Conservation (phyloP, 2,329 filamentous ascomycete genomes). For the Cladophialophora exuberans region DNA sequence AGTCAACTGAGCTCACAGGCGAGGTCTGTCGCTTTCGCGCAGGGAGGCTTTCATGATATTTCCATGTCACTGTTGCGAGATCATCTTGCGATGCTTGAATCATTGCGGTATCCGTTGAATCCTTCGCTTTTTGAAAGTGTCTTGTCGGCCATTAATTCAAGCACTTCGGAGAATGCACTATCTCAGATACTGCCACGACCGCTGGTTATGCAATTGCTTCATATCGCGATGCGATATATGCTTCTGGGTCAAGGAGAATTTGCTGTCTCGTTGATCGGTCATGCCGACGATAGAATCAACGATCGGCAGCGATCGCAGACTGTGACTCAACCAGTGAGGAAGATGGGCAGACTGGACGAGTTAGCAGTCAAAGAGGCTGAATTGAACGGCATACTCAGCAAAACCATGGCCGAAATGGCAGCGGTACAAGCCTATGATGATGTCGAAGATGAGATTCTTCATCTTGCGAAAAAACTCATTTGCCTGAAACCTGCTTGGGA, state of each 20-base stretch:
- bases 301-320: slow-evolving; percentile 65
- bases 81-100: slow-evolving; percentile 34
- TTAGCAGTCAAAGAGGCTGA: slow-evolving; percentile 84
- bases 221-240: slow-evolving; percentile 82
- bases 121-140: slow-evolving; percentile 70
- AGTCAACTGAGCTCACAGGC: slow-evolving; percentile 70
- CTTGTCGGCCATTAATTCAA: slow-evolving; percentile 75
- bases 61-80: slow-evolving; percentile 36
- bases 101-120: slow-evolving; percentile 73
- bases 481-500: slow-evolving; percentile 65
- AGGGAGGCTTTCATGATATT: slow-evolving; percentile 29
- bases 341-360: slow-evolving; percentile 52
- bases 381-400: slow-evolving; percentile 72
- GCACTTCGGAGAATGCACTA: slow-evolving; percentile 80
- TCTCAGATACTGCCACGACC: slow-evolving; percentile 78
- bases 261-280: slow-evolving; percentile 79
- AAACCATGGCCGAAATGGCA: slow-evolving; percentile 80
- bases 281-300: slow-evolving; percentile 80
- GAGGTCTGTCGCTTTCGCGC: slow-evolving; percentile 38
- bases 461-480: slow-evolving; percentile 78
- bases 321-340: slow-evolving; percentile 37
- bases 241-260: slow-evolving; percentile 89
- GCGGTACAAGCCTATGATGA: slow-evolving; percentile 79
- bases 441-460: slow-evolving; percentile 71
- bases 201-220: slow-evolving; percentile 75